Conservation (phyloP, 495 filamentous ascomycete species). For the Penicillium maclennaniae region DNA sequence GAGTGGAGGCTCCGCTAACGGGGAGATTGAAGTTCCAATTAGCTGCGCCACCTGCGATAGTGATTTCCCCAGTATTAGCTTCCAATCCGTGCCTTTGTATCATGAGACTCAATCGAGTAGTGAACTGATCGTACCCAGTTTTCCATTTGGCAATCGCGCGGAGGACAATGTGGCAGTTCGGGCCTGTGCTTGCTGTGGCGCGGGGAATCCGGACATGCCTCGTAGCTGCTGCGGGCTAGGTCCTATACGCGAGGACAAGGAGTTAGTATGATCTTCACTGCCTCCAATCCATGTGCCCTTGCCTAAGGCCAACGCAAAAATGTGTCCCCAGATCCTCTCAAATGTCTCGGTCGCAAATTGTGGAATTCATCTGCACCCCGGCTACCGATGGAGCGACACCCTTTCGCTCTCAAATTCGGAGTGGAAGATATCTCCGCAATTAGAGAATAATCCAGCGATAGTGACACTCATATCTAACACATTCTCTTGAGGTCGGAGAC, state of each 20-base stretch:
- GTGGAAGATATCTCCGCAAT: not conserved
- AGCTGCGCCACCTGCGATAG: constrained; percentile 56
- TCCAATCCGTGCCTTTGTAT: constrained; percentile 10
- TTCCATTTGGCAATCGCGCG: constrained; percentile 70
- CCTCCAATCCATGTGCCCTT: constrained; percentile 10
- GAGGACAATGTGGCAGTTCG: constrained; percentile 55
- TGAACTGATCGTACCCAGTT: constrained; percentile 56
- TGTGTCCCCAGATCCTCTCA: constrained; percentile 18
- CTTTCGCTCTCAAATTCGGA: not conserved
- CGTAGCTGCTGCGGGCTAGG: constrained; percentile 65
- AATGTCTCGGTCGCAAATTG: constrained; percentile 30
- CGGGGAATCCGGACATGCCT: constrained; percentile 66
- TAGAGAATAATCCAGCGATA: not conserved
- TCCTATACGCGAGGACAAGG: constrained; percentile 40
- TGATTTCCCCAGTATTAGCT: constrained; percentile 35
- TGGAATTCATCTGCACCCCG: constrained; percentile 15
- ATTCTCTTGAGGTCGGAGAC: constrained; percentile 9
- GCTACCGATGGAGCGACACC: constrained; percentile 24
- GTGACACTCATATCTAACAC: not conserved
- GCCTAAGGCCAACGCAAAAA: constrained; percentile 16
- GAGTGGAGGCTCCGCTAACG: constrained; percentile 61
- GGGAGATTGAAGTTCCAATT: constrained; percentile 77
- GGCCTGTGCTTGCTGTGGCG: constrained; percentile 61
- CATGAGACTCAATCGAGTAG: constrained; percentile 1
- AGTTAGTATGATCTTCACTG: constrained; percentile 28